Evolutionary conservation across 108 stramenopile species (phyloP).

Genomic region (Fragilariopsis cylindrus): DNA sequence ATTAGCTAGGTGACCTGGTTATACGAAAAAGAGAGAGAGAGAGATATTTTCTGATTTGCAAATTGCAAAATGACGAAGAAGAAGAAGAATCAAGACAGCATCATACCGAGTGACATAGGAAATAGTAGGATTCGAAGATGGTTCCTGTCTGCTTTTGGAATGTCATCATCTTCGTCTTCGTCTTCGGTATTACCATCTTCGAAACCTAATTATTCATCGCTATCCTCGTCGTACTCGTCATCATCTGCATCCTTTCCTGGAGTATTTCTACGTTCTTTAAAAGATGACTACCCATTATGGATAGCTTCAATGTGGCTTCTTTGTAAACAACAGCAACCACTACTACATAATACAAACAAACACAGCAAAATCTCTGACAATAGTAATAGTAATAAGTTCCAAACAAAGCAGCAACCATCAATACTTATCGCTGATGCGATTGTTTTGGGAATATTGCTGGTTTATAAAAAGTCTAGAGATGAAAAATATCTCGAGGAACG

Average conservation of each 20-base stretch:
- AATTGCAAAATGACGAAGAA: no score
- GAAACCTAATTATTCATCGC: no score
- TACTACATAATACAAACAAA: not conserved
- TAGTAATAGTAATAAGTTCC: no score
- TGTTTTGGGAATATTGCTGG: constrained; percentile 12
- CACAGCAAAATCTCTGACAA: not conserved
- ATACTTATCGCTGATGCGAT: constrained; percentile 8
- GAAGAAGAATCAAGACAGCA: no score
- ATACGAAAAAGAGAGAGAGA: no score
- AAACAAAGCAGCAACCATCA: not conserved
- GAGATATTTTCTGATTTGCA: no score
- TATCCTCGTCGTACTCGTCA: no score
- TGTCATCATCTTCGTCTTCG: no score
- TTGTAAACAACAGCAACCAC: constrained; percentile 16
- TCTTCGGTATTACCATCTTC: no score
- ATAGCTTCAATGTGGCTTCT: constrained; percentile 9
- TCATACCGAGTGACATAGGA: no score
- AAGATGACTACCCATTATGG: constrained; percentile 13
- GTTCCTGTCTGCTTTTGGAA: not conserved
- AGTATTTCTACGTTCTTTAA: not conserved
- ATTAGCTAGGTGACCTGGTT: no score
- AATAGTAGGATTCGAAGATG: not conserved
- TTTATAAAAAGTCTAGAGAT: constrained; percentile 14
- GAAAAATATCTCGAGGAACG: not conserved
- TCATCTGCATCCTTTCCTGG: not conserved